These are phyloP conservation scores for Geranium brycei DNA, from an alignment of 345 rosid genomes.

Conservation along the genomic window DNA sequence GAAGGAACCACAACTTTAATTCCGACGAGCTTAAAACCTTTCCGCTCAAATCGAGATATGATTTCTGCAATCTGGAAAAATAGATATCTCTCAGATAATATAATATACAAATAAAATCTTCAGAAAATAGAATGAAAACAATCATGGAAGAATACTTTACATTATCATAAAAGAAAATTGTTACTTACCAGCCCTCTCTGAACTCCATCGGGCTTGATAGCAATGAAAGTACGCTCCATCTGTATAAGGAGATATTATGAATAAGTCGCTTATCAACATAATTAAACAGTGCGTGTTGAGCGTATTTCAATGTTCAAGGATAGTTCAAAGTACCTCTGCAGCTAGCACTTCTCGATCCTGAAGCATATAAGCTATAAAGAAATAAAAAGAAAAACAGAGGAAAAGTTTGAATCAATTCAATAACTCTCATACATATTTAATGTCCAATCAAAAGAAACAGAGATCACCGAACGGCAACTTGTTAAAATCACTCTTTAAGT, in stretches of 20 bases:
- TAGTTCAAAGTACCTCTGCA: slow-evolving; percentile 49
- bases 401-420: slow-evolving; percentile 3
- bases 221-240: slow-evolving; percentile 92
- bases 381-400: neutral
- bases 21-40: slow-evolving; percentile 93
- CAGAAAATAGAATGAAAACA: neutral
- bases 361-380: slow-evolving; percentile 53
- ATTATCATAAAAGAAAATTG: neutral
- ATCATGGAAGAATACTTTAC: neutral
- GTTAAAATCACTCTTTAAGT: neutral
- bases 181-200: slow-evolving; percentile 87
- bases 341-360: slow-evolving; percentile 88
- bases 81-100: neutral
- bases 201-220: slow-evolving; percentile 98
- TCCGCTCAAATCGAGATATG: slow-evolving; percentile 84
- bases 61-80: slow-evolving; percentile 67
- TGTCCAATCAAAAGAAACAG: neutral
- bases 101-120: neutral
- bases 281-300: neutral
- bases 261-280: neutral
- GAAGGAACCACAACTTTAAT: slow-evolving; percentile 70
- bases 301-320: neutral
- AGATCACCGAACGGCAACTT: neutral
- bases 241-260: slow-evolving; percentile 11
- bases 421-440: neutral